Percentiles rank a stretch among this genome's conserved stretches.
phyloP scores from a whole-genome alignment of 2,329 filamentous ascomycete species.

The Gaeumannomyces tritici region DNA sequence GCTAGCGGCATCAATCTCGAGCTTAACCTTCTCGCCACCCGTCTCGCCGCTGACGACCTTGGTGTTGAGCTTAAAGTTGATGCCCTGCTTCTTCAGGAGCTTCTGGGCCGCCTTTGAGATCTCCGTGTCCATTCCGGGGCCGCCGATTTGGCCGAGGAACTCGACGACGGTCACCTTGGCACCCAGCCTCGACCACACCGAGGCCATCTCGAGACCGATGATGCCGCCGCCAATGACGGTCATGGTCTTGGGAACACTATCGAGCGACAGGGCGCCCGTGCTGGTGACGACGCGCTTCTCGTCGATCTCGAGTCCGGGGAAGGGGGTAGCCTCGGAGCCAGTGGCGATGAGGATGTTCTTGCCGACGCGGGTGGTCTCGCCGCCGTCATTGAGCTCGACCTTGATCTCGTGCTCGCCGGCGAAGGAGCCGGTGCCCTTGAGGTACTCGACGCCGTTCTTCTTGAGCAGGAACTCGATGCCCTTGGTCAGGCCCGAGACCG shows the following conservation, averaged over 20 bases:
- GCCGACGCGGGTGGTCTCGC: conserved; percentile 74
- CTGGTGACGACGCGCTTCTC: conserved; percentile 97
- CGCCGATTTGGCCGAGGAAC: conserved; percentile 92
- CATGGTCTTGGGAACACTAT: conserved; percentile 92
- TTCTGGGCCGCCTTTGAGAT: conserved; percentile 88
- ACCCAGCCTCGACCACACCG: conserved; percentile 92
- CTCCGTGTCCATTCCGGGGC: conserved; percentile 93
- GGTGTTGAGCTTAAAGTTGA: conserved; percentile 96
- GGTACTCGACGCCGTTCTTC: conserved; percentile 98
- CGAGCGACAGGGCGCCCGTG: conserved; percentile 83
- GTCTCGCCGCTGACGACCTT: conserved; percentile 86
- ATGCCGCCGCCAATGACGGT: conserved; percentile 97
- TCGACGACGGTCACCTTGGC: conserved; percentile 95
- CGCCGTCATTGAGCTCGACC: conserved; percentile 82
- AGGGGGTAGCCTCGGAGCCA: conserved; percentile 88
- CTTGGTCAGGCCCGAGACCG: conserved; percentile 83
- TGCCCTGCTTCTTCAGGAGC: conserved; percentile 88
- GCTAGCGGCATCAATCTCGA: conserved; percentile 86
- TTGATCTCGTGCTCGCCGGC: conserved; percentile 84
- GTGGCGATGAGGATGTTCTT: conserved; percentile 99
- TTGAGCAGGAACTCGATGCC: conserved; percentile 97
- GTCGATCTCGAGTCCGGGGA: conserved; percentile 90
- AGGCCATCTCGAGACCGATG: conserved; percentile 97
- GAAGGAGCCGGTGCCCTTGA: conserved; percentile 87
- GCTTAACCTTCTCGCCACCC: conserved; percentile 65